Evolutionary conservation across 2,329 filamentous ascomycete genomes (phyloP), one percentile per base, ranked within the genome.

Genomic region (Zarea fungicola): DNA sequence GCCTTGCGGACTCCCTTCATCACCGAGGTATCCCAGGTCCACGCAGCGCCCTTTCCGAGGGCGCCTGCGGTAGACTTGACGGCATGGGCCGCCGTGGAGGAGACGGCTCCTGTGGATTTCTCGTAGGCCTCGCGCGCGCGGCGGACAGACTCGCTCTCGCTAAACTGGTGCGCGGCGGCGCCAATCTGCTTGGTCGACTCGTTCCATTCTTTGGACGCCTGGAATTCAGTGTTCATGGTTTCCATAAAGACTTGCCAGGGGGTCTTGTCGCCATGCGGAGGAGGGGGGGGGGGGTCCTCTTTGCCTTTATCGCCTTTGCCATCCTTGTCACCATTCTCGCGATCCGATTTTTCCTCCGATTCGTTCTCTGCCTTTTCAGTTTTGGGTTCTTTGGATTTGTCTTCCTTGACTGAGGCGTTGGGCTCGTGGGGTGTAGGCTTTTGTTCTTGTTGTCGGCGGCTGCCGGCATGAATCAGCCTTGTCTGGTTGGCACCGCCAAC

Each of bases 201-300:
- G 63, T 99, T 96, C 93, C 93, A 99, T 67, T 99, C 93, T 65
- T 97, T 96, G 14, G 91, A 97, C 45, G 89, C 87, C 68, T 96
- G 90, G 72, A 99, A 95, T 70, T 99, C 93, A 50, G 77, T 79
- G 66, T 89, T 83, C 70, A 99, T 81, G n/a, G 93, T 99, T 64
- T 99, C 93, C 62, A 89, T 89, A 73, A 99, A 99, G 26, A 99
- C 93, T 66, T 97, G 89, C 91, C 93, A 97, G 47, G 93, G 93
- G 3, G 92, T 93, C 76, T 99, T 99, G 73, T 96, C 90, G 53
- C 93, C 93, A 63, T 99, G 93, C 18, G 91, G 92, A n/a, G 93
- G 92, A 13, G 91, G 92, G 19, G 92, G 89, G 11, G 91, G 85
- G 23, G 81, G 68, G 53, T 89, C 81, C 59, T 88, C 81, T 63